Conservation (phyloP, 148 eudicot genomes). For the Nyssa sinensis region DNA sequence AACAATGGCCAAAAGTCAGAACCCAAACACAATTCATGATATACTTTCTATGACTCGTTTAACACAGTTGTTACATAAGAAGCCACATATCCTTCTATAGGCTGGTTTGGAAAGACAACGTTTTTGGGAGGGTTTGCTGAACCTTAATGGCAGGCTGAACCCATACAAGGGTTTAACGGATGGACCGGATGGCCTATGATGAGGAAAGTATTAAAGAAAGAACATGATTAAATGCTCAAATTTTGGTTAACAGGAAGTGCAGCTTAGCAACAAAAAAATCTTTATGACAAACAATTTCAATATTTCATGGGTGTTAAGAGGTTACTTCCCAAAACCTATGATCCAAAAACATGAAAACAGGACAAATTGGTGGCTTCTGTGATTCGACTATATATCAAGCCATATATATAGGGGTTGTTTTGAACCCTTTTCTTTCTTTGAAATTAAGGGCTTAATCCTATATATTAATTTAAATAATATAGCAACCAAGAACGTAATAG, state of each 20-base stretch:
- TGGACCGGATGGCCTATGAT: too few relatives aligned
- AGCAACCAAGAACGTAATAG: neutral
- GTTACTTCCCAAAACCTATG: too few relatives aligned
- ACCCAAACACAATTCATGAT: neutral
- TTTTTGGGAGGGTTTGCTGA: neutral
- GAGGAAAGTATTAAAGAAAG: too few relatives aligned
- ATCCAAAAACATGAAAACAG: neutral
- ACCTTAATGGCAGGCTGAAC: neutral
- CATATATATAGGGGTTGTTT: neutral
- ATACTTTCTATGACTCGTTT: neutral
- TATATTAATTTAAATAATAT: neutral
- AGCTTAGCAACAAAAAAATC: too few relatives aligned
- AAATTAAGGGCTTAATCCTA: neutral
- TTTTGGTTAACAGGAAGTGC: neutral
- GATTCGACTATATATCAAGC: neutral
- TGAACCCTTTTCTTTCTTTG: neutral
- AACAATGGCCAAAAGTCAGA: neutral
- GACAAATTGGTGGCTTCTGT: too few relatives aligned
- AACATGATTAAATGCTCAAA: too few relatives aligned
- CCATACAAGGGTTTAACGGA: too few relatives aligned
- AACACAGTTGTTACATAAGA: too few relatives aligned
- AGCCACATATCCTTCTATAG: too few relatives aligned
- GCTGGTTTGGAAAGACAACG: too few relatives aligned
- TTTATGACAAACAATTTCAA: too few relatives aligned
- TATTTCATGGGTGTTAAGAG: too few relatives aligned